Evolutionary conservation across 169 alveolate genomes (phyloP), one percentile per base, ranked within the genome.

Genomic region (Eimeria praecox): DNA sequence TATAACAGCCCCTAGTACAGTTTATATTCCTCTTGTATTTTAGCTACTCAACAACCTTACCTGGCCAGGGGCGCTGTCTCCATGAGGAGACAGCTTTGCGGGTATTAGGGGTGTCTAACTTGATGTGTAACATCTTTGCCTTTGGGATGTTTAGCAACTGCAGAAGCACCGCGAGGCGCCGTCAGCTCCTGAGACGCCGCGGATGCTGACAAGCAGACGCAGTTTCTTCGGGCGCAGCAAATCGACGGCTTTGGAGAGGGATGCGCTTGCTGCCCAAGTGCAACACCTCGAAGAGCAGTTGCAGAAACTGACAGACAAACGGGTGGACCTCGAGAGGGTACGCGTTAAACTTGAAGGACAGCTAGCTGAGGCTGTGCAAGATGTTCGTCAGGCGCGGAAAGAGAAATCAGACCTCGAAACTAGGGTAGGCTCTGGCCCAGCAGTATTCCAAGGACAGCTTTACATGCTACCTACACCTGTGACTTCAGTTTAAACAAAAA

Each of bases 121-220:
- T 64, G 75, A 10, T 64, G 16, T 16, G 9, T 6, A 4, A 33
- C 2, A 33, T 33, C n/a, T 69, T 9, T 86, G 38, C 54, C 40
- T 59, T 33, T 62, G 38, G 10, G 62, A 12, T 62, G 54, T 44
- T 35, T 42, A 86, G 92, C 75, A 86, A 27, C 46, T 86, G 54
- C 92, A 86, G 30, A 86, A 59, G 78, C 78, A 59, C 64, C 92
- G 92, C 62, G 92, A 86, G 92, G 92, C 80, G 59, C 92, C 92
- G 35, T 59, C 92, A 22, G 78, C 92, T 30, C 92, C 92, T 20
- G 92, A 62, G 78, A 86, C 92, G 35, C 92, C 92, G 20, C 78
- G 92, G 8, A 56, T 80, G 6, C 56, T 59, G 44, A 40, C n/a
- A 44, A 86, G 82, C 92, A 54, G 59, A 56, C 92, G 92, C 38